Conservation (phyloP, 2,329 filamentous ascomycete species). For the Claviceps maximensis region DNA sequence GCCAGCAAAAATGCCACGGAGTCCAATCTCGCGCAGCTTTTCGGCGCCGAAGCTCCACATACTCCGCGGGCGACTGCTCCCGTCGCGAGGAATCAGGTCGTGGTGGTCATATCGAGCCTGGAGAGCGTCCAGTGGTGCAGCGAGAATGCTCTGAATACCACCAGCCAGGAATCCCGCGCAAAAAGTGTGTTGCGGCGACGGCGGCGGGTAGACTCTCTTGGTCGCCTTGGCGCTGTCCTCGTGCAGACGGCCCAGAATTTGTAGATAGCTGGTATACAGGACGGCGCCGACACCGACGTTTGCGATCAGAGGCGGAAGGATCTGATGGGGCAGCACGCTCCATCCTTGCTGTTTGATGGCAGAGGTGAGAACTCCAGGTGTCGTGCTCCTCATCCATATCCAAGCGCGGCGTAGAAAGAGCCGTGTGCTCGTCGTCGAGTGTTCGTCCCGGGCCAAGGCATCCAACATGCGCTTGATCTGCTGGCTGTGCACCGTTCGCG, state of each 20-base stretch:
- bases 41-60: constrained; percentile 61
- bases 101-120: constrained; percentile 57
- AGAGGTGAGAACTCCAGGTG: constrained; percentile 54
- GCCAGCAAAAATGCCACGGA: constrained; percentile 60
- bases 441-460: constrained; percentile 23
- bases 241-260: constrained; percentile 52
- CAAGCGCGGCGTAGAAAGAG: constrained; percentile 27
- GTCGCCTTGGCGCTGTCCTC: constrained; percentile 43
- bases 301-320: constrained; percentile 61
- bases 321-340: constrained; percentile 60
- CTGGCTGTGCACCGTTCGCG: constrained; percentile 37
- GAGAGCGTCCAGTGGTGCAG: constrained; percentile 63
- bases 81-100: constrained; percentile 30
- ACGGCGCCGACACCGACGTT: constrained; percentile 64
- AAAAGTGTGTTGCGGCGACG: constrained; percentile 49
- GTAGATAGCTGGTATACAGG: constrained; percentile 63
- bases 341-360: constrained; percentile 59
- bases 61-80: constrained; percentile 35
- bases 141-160: constrained; percentile 54
- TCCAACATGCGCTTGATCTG: constrained; percentile 25
- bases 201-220: constrained; percentile 58
- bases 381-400: constrained; percentile 47
- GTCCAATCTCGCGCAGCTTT: constrained; percentile 54
- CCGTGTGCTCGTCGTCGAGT: constrained; percentile 19
- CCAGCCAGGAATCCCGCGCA: constrained; percentile 58